Conservation (phyloP, 495 filamentous ascomycete genomes). For the Xylaria nigripes region DNA sequence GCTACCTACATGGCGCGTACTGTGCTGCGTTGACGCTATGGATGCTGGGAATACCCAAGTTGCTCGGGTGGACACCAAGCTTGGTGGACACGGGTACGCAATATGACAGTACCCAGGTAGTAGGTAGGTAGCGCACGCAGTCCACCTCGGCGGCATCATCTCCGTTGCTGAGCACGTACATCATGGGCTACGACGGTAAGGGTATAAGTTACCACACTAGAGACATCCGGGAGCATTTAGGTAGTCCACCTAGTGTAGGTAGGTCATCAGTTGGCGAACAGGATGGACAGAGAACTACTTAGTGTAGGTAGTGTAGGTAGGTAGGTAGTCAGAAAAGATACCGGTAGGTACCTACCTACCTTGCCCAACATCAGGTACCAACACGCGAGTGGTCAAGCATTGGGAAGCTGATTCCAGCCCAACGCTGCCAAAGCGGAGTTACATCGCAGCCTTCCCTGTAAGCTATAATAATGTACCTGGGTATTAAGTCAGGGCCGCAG, state of each 20-base stretch:
- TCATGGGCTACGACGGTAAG: too few species aligned
- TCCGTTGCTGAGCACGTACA: background rate
- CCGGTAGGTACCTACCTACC: background rate
- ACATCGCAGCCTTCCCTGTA: slow-evolving; percentile 19
- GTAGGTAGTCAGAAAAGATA: background rate
- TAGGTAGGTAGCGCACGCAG: background rate
- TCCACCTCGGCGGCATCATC: background rate
- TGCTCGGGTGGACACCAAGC: background rate
- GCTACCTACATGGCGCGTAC: background rate
- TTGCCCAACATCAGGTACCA: slow-evolving; percentile 25
- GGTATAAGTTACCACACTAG: too few species aligned
- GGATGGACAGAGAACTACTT: background rate
- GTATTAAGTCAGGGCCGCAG: slow-evolving; percentile 26
- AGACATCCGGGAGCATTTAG: too few species aligned
- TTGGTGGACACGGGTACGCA: too few species aligned
- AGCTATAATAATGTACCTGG: background rate
- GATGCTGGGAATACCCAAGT: background rate
- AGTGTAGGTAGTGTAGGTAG: background rate
- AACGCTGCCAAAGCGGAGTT: slow-evolving; percentile 24
- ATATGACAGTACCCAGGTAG: background rate
- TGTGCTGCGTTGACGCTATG: background rate
- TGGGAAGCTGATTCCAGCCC: slow-evolving; percentile 24
- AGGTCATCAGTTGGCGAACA: too few species aligned
- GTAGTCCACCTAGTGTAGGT: too few species aligned
- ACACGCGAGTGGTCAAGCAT: slow-evolving; percentile 18